Percentiles rank a stretch among this genome's conserved stretches.
Conservation (phyloP, 352 stramenopile species). For the Plasmopara muralis region DNA sequence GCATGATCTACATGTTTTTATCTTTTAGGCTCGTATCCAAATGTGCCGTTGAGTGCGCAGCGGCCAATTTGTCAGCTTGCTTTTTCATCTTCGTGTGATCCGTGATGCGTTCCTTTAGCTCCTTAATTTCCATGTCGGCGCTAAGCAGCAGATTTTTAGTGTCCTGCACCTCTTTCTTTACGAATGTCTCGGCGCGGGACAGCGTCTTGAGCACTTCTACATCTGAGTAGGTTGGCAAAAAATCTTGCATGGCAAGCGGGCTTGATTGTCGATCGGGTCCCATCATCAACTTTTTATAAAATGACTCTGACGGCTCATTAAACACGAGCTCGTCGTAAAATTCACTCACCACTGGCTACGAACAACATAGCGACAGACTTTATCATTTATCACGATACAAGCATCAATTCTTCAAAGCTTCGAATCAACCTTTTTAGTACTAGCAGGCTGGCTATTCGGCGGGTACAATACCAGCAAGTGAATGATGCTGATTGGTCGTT, state of each 20-base stretch:
- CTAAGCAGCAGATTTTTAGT: conserved; percentile 64
- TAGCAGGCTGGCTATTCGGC: conserved; percentile 78
- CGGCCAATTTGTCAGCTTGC: conserved; percentile 43
- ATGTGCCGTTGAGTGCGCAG: conserved; percentile 9
- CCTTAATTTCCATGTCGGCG: conserved; percentile 63
- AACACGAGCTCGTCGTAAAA: conserved; percentile 98
- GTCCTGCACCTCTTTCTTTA: conserved; percentile 65
- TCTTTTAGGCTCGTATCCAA: no score
- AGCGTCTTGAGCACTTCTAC: conserved; percentile 82
- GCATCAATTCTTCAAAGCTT: conserved; percentile 2
- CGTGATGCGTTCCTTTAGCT: conserved; percentile 65
- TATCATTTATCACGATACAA: not conserved
- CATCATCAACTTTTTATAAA: conserved; percentile 90
- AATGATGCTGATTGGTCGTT: conserved; percentile 88
- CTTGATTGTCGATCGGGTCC: conserved; percentile 62
- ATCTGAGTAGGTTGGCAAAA: conserved; percentile 87
- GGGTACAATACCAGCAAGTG: conserved; percentile 85
- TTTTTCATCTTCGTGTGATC: conserved; percentile 79
- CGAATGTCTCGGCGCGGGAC: conserved; percentile 71
- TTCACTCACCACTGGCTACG: conserved; percentile 90
- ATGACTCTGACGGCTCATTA: conserved; percentile 93
- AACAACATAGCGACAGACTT: conserved; percentile 2
- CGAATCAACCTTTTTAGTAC: conserved; percentile 78
- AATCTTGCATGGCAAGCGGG: conserved; percentile 67
- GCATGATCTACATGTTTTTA: no score